Evolutionary conservation across 2,329 filamentous ascomycete genomes (phyloP).

Genomic region (Clarireedia sp.): DNA sequence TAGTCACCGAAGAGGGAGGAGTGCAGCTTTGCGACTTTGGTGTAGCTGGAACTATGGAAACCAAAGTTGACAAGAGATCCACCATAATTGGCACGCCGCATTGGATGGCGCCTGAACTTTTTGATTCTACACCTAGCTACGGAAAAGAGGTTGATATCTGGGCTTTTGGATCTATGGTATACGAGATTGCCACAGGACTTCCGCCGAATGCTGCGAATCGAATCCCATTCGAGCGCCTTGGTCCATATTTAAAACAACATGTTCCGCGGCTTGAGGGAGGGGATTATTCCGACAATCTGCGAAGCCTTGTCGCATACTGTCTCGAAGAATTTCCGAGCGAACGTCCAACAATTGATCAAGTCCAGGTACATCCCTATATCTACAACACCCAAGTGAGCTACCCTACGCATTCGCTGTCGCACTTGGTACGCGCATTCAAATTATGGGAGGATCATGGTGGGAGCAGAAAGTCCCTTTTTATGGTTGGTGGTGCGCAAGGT

Average conservation of each 20-base stretch:
- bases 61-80: conserved; percentile 65
- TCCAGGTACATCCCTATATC: conserved; percentile 64
- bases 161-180: conserved; percentile 76
- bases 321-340: conserved; percentile 60
- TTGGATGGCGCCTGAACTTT: conserved; percentile 81
- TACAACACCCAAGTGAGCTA: conserved; percentile 52
- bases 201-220: conserved; percentile 60
- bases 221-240: conserved; percentile 39
- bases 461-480: conserved; percentile 57
- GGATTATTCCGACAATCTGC: conserved; percentile 60
- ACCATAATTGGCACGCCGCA: conserved; percentile 78
- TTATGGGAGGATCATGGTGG: conserved; percentile 70
- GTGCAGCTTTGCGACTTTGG: conserved; percentile 83
- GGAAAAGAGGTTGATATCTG: conserved; percentile 73
- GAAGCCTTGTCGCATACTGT: conserved; percentile 65
- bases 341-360: conserved; percentile 60
- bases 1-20: conserved; percentile 67
- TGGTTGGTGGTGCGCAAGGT: conserved; percentile 47
- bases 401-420: conserved; percentile 54
- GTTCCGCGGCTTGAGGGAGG: conserved; percentile 64
- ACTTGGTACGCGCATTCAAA: conserved; percentile 64
- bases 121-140: conserved; percentile 55
- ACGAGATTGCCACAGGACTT: conserved; percentile 70
- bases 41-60: conserved; percentile 70
- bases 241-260: conserved; percentile 50